A percentile compares a stretch with the other conserved stretches of the same genome.
Conservation (phyloP, 78 protist genomes). For the Dictyostelium firmibasis region DNA sequence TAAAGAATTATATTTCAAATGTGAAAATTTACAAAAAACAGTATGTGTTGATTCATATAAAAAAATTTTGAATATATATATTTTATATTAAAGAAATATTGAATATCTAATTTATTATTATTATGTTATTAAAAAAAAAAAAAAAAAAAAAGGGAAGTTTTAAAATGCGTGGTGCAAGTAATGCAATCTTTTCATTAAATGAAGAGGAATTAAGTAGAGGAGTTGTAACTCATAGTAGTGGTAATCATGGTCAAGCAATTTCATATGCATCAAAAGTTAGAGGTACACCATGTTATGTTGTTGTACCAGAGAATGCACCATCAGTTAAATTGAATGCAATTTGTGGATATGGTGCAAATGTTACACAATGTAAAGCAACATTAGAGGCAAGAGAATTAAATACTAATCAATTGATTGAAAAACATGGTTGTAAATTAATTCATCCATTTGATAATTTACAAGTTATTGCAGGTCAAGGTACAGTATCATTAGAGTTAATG, state of each 20-base stretch:
- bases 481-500: conserved; percentile 83
- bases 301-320: conserved; percentile 88
- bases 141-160: conserved; percentile 81
- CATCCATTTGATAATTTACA: conserved; percentile 86
- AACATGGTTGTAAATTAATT: conserved; percentile 56
- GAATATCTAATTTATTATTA: too few relatives aligned
- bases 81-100: background rate
- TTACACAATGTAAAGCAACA: conserved; percentile 69
- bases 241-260: conserved; percentile 91
- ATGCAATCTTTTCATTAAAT: conserved; percentile 44
- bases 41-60: background rate
- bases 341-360: conserved; percentile 64
- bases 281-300: conserved; percentile 67
- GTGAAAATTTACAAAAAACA: conserved; percentile 84
- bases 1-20: conserved; percentile 74
- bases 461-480: conserved; percentile 93
- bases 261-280: conserved; percentile 80
- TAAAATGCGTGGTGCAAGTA: conserved; percentile 88
- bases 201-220: conserved; percentile 48
- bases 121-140: too few relatives aligned
- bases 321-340: conserved; percentile 81
- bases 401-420: background rate
- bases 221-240: conserved; percentile 75
- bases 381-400: conserved; percentile 57
- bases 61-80: too few relatives aligned